Evolutionary conservation across 345 rosid genomes (phyloP), one percentile per base, ranked within the genome.

Genomic region (Lepidium africanum): DNA sequence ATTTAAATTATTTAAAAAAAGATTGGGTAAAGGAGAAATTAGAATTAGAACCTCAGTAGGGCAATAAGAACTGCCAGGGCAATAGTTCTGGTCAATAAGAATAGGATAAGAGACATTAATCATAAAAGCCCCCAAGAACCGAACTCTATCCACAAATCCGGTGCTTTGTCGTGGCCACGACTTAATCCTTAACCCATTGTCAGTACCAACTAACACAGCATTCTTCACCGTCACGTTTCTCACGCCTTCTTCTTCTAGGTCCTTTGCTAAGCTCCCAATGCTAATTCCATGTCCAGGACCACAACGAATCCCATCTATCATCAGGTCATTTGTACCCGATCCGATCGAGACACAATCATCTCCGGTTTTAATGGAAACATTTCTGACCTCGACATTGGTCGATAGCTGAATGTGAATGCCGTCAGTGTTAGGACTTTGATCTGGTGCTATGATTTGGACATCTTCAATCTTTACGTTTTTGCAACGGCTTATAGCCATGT

Each of bases 201-300:
- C 71, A 0, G 91, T 71, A 17, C 71, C 65, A 10, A 39, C 14
- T 9, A 88, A 87, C 9, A 54, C 51, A 8, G 83, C 72, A 2
- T 46, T 78, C 21, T 46, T 77, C 3, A 81, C 84, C 0, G 85
- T 81, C 43, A 85, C 81, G 37, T 85, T 84, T 69, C 48, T 67
- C 7, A 88, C 89, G 1, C 95, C 91, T n/a, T 73, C 49, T 59
- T 86, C 87, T 1, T 81, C 54, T 48, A 9, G 2, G 0, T 66
- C 74, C 67, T 77, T 84, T 0, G 55, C 95, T 54, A 84, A 59
- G 62, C 86, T 84, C 33, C 91, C 87, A 42, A 84, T 86, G 76
- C 95, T 85, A 50, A 86, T 84, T 10, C 91, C 88, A 49, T 86
- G 92, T 5, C 89, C 92, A 6, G 92, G 92, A 36, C 92, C 92